Evolutionary conservation across 768 basidiomycete genomes (phyloP).

Genomic region (Mycena capillaripes): DNA sequence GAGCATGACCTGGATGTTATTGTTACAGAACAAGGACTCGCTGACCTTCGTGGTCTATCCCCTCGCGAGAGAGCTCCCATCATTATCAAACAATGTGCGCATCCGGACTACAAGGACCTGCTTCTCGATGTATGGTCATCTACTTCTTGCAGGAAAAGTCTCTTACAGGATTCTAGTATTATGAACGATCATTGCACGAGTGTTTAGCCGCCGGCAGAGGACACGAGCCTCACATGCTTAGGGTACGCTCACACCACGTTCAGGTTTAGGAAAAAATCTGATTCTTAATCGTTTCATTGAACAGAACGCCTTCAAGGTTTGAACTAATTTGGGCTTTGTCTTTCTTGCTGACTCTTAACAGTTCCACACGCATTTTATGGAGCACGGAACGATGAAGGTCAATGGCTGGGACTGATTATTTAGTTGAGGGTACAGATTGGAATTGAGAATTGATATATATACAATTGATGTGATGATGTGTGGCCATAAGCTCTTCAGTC

Average conservation of each 20-base stretch:
- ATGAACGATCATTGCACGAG: slow-evolving; percentile 58
- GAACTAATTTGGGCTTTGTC: not conserved
- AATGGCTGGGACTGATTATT: slow-evolving; percentile 52
- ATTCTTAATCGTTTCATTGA: not conserved
- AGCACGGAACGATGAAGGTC: slow-evolving; percentile 57
- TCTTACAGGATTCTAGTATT: slow-evolving; percentile 47
- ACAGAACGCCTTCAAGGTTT: slow-evolving; percentile 44
- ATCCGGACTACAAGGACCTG: slow-evolving; percentile 60
- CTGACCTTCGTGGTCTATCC: slow-evolving; percentile 61
- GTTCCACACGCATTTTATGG: slow-evolving; percentile 49
- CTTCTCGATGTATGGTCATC: slow-evolving; percentile 51
- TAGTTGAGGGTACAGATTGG: not conserved
- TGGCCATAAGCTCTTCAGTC: slow-evolving; percentile 4
- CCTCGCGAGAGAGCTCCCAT: slow-evolving; percentile 61
- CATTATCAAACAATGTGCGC: slow-evolving; percentile 64
- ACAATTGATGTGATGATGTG: slow-evolving; percentile 17
- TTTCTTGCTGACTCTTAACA: slow-evolving; percentile 1
- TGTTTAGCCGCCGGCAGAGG: slow-evolving; percentile 59
- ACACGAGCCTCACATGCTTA: slow-evolving; percentile 65
- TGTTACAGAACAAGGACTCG: slow-evolving; percentile 65
- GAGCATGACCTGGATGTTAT: slow-evolving; percentile 64
- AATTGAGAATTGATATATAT: not conserved
- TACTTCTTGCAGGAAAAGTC: not conserved
- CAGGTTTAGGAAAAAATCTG: not conserved
- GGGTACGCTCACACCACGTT: slow-evolving; percentile 42